These are phyloP conservation scores for Castanea sativa DNA, from an alignment of 306 rosid genomes.

Conservation along the genomic window DNA sequence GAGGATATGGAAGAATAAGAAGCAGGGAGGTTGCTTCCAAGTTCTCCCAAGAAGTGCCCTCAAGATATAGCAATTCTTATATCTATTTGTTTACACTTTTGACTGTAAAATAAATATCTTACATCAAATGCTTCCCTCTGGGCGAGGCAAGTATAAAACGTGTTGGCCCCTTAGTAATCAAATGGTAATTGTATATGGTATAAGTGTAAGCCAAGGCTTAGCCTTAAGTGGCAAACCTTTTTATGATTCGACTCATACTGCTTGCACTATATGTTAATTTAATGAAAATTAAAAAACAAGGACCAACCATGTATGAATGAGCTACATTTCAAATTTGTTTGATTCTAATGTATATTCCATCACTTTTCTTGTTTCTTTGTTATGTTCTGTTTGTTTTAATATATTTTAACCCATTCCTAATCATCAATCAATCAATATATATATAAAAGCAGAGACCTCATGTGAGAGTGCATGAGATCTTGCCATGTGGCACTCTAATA, in stretches of 20 bases:
- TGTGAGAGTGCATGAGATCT: no score
- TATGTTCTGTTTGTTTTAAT: not conserved
- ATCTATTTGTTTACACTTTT: not conserved
- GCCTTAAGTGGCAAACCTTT: not conserved
- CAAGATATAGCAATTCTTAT: not conserved
- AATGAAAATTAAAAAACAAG: no score
- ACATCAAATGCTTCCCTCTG: not conserved
- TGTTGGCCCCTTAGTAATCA: not conserved
- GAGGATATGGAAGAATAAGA: constrained; percentile 1
- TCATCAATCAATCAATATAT: no score
- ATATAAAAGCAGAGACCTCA: no score
- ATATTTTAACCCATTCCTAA: no score
- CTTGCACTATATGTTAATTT: not conserved
- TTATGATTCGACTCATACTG: not conserved
- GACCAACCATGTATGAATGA: not conserved
- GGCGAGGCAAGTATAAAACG: not conserved
- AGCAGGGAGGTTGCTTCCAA: not conserved
- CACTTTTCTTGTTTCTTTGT: not conserved
- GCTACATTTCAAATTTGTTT: not conserved
- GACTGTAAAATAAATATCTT: not conserved
- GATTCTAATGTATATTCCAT: not conserved
- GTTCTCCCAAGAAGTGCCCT: not conserved
- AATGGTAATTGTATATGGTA: not conserved
- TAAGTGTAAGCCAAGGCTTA: not conserved
- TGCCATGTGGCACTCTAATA: no score